Percentiles rank a stretch among this genome's conserved stretches.
Evolutionary conservation across 768 basidiomycete genomes (phyloP).

Genomic region (Russula sp.): DNA sequence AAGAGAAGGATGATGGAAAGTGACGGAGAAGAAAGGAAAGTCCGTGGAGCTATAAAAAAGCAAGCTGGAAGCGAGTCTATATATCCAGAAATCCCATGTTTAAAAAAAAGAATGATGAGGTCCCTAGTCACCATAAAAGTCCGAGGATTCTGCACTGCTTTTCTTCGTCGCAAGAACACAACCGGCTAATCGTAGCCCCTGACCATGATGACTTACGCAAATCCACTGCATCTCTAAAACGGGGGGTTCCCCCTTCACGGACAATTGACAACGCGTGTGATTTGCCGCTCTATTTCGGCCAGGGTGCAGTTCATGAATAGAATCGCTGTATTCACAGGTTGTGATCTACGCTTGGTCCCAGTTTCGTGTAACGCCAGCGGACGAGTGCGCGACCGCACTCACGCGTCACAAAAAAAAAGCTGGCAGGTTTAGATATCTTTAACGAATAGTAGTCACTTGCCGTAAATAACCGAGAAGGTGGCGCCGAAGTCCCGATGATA

Average conservation of each 20-base stretch:
- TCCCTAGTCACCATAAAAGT: slow-evolving; percentile 6
- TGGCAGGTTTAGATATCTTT: not conserved
- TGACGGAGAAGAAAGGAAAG: slow-evolving; percentile 3
- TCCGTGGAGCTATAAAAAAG: not conserved
- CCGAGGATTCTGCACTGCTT: slow-evolving; percentile 26
- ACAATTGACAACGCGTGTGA: not conserved
- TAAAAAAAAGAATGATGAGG: not conserved
- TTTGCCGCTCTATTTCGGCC: not conserved
- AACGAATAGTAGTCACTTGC: slow-evolving; percentile 11
- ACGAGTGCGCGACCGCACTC: not conserved
- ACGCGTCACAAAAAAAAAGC: not conserved
- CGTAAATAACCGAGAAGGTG: slow-evolving; percentile 17
- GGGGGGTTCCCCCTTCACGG: not conserved
- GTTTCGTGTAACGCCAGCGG: not conserved
- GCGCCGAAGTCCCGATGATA: slow-evolving; percentile 9
- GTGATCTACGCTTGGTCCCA: not conserved
- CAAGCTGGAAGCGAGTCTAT: slow-evolving; percentile 1
- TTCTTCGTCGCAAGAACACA: not conserved
- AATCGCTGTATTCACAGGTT: not conserved
- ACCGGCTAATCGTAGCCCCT: slow-evolving; percentile 5
- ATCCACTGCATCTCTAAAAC: not conserved
- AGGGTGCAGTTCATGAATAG: not conserved
- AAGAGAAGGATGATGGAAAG: slow-evolving; percentile 11
- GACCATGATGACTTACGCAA: slow-evolving; percentile 1
- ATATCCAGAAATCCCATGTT: slow-evolving; percentile 1